Conservation (phyloP, 192 early-diverging fungal species). For the Funneliformis mosseae region DNA sequence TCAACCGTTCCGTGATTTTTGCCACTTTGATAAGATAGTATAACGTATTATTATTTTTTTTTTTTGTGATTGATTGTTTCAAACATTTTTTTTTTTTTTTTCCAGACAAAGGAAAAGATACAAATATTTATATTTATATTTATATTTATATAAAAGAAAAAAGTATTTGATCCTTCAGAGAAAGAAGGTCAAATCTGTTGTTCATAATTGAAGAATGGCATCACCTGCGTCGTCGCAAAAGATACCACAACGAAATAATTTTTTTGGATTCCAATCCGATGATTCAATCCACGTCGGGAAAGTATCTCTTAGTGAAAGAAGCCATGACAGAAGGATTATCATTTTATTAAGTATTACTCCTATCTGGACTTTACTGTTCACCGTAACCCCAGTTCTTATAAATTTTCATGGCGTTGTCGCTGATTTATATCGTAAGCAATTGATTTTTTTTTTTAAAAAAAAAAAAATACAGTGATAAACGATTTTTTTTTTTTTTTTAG, state of each 20-base stretch:
- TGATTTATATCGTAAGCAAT: conserved; percentile 29
- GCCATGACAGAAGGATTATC: conserved; percentile 20
- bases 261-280: background rate
- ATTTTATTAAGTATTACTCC: conserved; percentile 15
- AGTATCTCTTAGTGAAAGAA: background rate
- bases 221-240: background rate
- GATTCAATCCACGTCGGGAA: conserved; percentile 6
- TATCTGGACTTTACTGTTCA: background rate
- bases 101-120: no score
- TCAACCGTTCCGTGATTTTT: background rate
- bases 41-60: no score
- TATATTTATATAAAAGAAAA: no score
- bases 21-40: background rate
- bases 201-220: background rate
- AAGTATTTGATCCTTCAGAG: no score
- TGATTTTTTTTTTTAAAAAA: background rate
- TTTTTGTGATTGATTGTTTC: no score
- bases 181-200: background rate
- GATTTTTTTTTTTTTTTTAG: background rate
- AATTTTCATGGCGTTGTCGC: conserved; percentile 20
- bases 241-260: background rate
- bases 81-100: no score
- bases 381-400: background rate
- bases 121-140: no score
- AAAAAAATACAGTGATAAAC: background rate